Percentiles rank a stretch among this genome's conserved stretches.
Conservation (phyloP, 2,329 filamentous ascomycete species). For the Penicillium sp. region DNA sequence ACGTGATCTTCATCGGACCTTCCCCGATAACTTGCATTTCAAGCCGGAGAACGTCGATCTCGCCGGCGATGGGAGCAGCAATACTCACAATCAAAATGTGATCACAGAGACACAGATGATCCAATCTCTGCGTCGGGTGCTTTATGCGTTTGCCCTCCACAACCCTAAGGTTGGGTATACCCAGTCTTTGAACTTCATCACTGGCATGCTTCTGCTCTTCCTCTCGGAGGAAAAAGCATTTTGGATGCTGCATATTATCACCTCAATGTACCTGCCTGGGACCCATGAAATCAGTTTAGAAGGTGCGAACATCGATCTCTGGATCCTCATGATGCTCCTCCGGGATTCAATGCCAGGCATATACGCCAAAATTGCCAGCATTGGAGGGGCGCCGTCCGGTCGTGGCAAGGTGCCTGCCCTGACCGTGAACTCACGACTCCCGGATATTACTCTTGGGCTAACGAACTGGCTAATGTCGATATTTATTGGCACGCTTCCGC, state of each 20-base stretch:
- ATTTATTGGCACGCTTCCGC: conserved; percentile 87
- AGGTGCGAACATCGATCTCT: conserved; percentile 88
- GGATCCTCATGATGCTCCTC: conserved; percentile 84
- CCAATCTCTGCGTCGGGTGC: conserved; percentile 73
- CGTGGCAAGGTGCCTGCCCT: conserved; percentile 43
- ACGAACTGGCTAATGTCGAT: conserved; percentile 98
- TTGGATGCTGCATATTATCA: conserved; percentile 90
- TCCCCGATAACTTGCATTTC: conserved; percentile 90
- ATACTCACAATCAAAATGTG: conserved; percentile 33
- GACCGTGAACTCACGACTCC: conserved; percentile 57
- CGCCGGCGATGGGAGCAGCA: conserved; percentile 33
- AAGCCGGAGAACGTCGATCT: conserved; percentile 57
- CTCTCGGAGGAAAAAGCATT: conserved; percentile 90
- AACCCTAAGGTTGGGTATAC: conserved; percentile 93
- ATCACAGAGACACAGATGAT: conserved; percentile 72
- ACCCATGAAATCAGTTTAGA: conserved; percentile 89
- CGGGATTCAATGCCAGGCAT: conserved; percentile 77
- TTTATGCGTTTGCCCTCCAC: conserved; percentile 86
- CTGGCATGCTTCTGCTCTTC: conserved; percentile 83
- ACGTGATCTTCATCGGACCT: conserved; percentile 87
- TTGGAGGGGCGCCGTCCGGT: conserved; percentile 44
- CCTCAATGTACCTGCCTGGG: conserved; percentile 79
- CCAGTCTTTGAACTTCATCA: conserved; percentile 92
- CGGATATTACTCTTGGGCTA: conserved; percentile 86
- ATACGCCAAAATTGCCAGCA: conserved; percentile 84